Evolutionary conservation across 140 eudicot species (phyloP), one percentile per base, ranked within the genome.

Genomic region (Ambrosia hybrid): DNA sequence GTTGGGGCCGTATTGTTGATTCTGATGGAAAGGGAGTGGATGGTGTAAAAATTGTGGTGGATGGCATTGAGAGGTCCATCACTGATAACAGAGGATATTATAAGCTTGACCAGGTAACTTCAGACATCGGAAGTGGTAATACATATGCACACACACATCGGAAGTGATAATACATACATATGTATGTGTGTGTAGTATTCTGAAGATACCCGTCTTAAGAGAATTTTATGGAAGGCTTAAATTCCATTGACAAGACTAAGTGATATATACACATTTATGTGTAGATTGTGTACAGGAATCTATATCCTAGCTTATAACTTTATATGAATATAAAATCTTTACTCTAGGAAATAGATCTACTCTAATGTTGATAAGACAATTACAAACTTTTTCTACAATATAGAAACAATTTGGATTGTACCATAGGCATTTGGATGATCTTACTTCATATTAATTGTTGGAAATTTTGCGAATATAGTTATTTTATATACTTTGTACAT

Each of bases 1-100:
- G 95, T 94, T 71, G 99, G 99, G 97, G 99, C 36, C 97, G 97
- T 79, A 96, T 94, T 17, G 85, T 94, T 80, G 97, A 86, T 90
- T 82, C 88, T 71, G 79, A 75, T 81, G 91, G 91, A 41, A 72
- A 45, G 59, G 99, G 99, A 70, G 96, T 94, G 41, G 90, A 80
- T 79, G 90, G 88, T 81, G 99, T 86, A 17, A 79, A 71, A 72
- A 62, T 94, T 84, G 46, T 90, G 65, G 96, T 94, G 45, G 95
- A 90, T 88, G 99, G 99, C 30, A 73, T 84, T 37, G 96, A 88
- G 78, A 90, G 92, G 86, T 86, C 95, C 57, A 51, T 85, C 70
- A 90, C 99, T 62, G 97, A 88, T 79, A 86, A 80, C 81, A 86
- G 83, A 51, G 99, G 99, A 62, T 88, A 85, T 82, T 94, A 90